Evolutionary conservation across 345 rosid genomes (phyloP).

Genomic region (Citrus trifoliata): DNA sequence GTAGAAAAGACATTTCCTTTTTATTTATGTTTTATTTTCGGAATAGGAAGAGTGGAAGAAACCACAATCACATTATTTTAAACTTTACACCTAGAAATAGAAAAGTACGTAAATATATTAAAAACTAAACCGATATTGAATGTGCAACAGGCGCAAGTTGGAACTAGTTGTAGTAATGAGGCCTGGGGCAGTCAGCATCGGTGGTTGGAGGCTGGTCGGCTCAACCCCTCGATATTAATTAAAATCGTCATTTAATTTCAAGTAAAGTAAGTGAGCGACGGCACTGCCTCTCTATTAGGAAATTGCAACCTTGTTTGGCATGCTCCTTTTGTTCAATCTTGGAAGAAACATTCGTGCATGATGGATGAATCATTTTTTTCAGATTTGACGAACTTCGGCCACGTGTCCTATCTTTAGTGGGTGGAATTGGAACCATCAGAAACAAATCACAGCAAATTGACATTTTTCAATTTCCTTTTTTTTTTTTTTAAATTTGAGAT

Average conservation of each 20-base stretch:
- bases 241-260: not conserved
- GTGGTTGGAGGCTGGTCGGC: conserved; percentile 13
- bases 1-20: not conserved
- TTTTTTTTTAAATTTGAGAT: too few species aligned
- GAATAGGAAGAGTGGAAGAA: not conserved
- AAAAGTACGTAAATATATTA: too few species aligned
- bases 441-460: not conserved
- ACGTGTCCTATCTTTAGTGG: not conserved
- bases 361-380: too few species aligned
- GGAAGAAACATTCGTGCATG: not conserved
- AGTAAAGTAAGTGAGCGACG: too few species aligned
- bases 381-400: not conserved
- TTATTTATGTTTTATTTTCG: not conserved
- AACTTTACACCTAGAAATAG: not conserved
- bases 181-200: not conserved
- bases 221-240: not conserved
- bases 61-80: not conserved
- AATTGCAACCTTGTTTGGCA: not conserved
- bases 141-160: not conserved
- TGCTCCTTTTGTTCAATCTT: not conserved
- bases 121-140: not conserved
- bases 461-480: not conserved
- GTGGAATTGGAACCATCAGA: not conserved
- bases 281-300: too few species aligned
- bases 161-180: not conserved